phyloP scores from a whole-genome alignment of 345 rosid genomes.

The Angophora floribunda region DNA sequence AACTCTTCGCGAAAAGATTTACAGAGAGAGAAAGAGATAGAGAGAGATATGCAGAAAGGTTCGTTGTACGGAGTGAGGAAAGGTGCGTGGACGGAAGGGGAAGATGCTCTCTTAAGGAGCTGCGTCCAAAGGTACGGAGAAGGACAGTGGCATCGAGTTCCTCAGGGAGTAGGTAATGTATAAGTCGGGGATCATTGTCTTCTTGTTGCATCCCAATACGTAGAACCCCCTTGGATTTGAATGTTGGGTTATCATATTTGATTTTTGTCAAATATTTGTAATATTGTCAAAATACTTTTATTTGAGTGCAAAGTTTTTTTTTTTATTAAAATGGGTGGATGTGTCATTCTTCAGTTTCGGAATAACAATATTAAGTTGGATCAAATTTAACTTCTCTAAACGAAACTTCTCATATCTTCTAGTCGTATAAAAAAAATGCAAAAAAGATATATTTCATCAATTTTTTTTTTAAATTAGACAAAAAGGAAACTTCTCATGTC shows the following conservation, averaged over 20 bases:
- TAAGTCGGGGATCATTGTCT: not conserved
- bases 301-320: not conserved
- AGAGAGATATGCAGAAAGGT: conserved; percentile 2
- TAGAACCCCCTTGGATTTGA: not conserved
- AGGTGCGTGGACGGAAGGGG: conserved; percentile 45
- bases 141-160: conserved; percentile 39
- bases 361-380: no score
- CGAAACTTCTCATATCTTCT: not conserved
- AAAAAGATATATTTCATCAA: no score
- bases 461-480: no score
- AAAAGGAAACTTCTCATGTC: no score
- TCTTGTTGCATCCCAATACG: not conserved
- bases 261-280: not conserved
- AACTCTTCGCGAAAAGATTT: no score
- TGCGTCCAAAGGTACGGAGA: conserved; percentile 30
- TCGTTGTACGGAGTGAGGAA: conserved; percentile 14
- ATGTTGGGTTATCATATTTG: not conserved
- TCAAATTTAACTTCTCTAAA: no score
- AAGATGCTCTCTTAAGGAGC: conserved; percentile 29
- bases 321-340: not conserved
- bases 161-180: conserved; percentile 19
- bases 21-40: not conserved
- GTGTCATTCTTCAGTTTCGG: not conserved
- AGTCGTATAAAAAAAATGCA: no score
- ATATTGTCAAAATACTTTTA: no score